Percentiles rank a stretch among this genome's conserved stretches.
Evolutionary conservation across 2,329 filamentous ascomycete species (phyloP).

Genomic region (Cercospora sp.): DNA sequence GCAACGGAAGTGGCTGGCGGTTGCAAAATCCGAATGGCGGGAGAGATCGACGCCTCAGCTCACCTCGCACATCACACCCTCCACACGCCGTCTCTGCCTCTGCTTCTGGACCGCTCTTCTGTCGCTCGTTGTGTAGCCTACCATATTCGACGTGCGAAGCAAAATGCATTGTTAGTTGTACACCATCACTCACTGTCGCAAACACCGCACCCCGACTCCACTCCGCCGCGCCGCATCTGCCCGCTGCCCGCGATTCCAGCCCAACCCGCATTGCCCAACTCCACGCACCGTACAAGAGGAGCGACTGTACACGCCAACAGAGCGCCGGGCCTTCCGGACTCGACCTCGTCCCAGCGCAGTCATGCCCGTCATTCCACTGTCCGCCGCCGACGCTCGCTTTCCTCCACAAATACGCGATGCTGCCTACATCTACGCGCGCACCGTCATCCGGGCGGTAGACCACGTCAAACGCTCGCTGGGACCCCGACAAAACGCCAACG

Average conservation of each 20-base stretch:
- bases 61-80: background rate
- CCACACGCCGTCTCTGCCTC: background rate
- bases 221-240: background rate
- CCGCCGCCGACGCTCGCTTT: slow-evolving; percentile 29
- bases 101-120: background rate
- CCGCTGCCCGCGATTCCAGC: background rate
- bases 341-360: background rate
- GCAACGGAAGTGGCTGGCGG: slow-evolving; percentile 3
- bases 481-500: slow-evolving; percentile 26
- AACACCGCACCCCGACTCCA: background rate
- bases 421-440: slow-evolving; percentile 6
- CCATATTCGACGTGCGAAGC: background rate
- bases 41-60: background rate
- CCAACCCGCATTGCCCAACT: background rate
- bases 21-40: background rate
- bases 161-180: background rate
- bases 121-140: slow-evolving; percentile 15
- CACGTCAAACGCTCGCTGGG: slow-evolving; percentile 16
- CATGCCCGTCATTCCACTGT: slow-evolving; percentile 22
- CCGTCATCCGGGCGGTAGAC: slow-evolving; percentile 15
- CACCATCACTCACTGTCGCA: background rate
- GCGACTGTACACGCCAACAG: background rate
- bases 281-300: background rate
- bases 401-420: slow-evolving; percentile 29
- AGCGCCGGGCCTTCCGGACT: background rate